Base-by-base conservation (phyloP, 75 land plant species). In the Selaginella moellendorffii region DNA sequence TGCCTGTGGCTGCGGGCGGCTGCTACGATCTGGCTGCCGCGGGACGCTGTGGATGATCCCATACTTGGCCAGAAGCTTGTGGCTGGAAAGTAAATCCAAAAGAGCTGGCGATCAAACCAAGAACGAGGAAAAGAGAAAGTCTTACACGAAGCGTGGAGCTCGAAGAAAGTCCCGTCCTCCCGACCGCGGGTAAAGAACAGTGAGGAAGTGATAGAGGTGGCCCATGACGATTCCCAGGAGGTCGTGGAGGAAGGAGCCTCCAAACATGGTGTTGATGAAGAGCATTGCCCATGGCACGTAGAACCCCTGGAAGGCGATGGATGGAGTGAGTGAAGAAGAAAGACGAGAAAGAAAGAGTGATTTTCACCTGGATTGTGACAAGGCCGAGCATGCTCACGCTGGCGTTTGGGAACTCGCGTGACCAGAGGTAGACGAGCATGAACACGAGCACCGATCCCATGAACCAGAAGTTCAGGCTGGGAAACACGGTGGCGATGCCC, bases 251-350 rank as follows among this genome's bases (percentile, higher is more conserved):
- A 82, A 31, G 2, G 80, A 69, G 9, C 86, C 76, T 19, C 98
- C 98, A 76, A 93, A 88, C 2, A 93, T 75, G 30, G 82, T 81
- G 72, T 93, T 88, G 29, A 88, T 31, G 0, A 65, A 75, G 27
- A 93, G 84, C 86, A 92, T 83, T 17, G 81, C 83, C 97, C 97
- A 92, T 21, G 97, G 97, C 23, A 92, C 65, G 63, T 90, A 92
- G 78, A 92, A 93, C 61, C 85, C 98, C 98, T 88, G 81, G 5
- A 5, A 36, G 46, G 14, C 46, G 14, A 36, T 5, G 46, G 10
- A 5, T 36, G n/a, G n/a, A n/a, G n/a, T n/a, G n/a, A n/a, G n/a
- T n/a, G n/a, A n/a, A n/a, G n/a, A n/a, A n/a, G n/a, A n/a, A n/a
- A n/a, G n/a, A n/a, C n/a, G n/a, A n/a, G n/a, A n/a, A n/a, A n/a